These are phyloP conservation scores for Penicillium macrosclerotiorum DNA, from an alignment of 495 filamentous ascomycete species.

Conservation along the genomic window DNA sequence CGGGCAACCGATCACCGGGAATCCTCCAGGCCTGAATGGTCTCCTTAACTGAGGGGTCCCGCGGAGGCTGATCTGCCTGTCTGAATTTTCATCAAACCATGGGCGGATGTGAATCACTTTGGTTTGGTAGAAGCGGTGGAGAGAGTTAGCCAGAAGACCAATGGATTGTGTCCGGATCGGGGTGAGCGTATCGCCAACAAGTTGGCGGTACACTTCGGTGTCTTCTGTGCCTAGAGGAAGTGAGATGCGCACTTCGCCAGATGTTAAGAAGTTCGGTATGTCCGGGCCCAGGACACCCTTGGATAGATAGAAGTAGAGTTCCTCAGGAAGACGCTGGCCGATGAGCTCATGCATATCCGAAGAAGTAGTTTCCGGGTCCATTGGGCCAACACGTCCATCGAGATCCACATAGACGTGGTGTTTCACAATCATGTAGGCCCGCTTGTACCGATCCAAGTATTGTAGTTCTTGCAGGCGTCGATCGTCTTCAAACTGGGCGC, in stretches of 20 bases:
- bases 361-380: conserved; percentile 67
- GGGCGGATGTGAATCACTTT: conserved; percentile 72
- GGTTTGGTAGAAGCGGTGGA: conserved; percentile 77
- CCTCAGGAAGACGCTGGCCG: conserved; percentile 82
- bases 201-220: conserved; percentile 73
- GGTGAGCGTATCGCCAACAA: conserved; percentile 69
- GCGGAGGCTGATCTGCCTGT: conserved; percentile 64
- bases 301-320: conserved; percentile 89
- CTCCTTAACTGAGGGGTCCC: conserved; percentile 55
- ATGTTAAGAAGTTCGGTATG: conserved; percentile 75
- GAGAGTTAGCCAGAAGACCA: conserved; percentile 68
- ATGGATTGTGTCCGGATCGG: conserved; percentile 72
- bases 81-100: conserved; percentile 78
- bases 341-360: conserved; percentile 84
- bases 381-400: conserved; percentile 69
- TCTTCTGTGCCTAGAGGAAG: conserved; percentile 81
- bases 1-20: conserved; percentile 47
- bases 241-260: conserved; percentile 68
- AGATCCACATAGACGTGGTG: conserved; percentile 80
- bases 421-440: conserved; percentile 77
- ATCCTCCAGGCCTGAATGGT: conserved; percentile 75
- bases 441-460: conserved; percentile 82
- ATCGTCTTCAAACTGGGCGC: conserved; percentile 69
- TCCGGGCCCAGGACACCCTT: conserved; percentile 76
- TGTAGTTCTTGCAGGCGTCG: conserved; percentile 63